A percentile compares a stretch with the other conserved stretches of the same genome.
Conservation (phyloP, 225 moss, liverwort and hornwort species). For the Takakia lepidozioides region DNA sequence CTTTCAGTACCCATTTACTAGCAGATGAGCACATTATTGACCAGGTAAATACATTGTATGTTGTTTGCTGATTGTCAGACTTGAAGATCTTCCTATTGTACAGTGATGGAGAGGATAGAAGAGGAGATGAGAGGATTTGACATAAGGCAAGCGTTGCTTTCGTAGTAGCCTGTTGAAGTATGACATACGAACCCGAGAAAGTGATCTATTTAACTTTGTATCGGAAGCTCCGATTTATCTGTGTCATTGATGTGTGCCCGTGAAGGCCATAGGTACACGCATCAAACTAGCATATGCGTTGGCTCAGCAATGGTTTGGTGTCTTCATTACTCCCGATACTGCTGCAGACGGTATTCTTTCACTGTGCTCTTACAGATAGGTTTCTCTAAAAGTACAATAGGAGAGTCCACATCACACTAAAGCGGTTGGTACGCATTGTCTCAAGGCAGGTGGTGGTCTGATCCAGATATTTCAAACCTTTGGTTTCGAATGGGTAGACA, state of each 20-base stretch:
- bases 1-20: constrained; percentile 71
- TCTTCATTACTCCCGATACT: constrained; percentile 87
- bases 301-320: constrained; percentile 99
- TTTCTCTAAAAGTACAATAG: no score
- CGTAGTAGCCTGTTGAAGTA: no score
- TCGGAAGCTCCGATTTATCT: no score
- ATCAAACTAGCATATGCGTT: constrained; percentile 80
- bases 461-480: no score
- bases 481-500: no score
- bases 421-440: no score
- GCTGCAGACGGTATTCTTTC: constrained; percentile 72
- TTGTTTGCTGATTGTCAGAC: constrained; percentile 2
- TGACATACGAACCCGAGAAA: no score
- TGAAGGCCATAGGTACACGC: constrained; percentile 81
- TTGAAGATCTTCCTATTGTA: constrained; percentile 2
- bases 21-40: constrained; percentile 94
- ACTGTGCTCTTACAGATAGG: no score
- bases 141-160: not conserved
- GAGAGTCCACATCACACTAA: no score
- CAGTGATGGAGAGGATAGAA: not conserved
- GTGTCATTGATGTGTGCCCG: no score
- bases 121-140: not conserved
- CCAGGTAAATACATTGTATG: constrained; percentile 49
- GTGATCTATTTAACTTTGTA: no score
- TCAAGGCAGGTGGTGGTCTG: no score